phyloP scores from a whole-genome alignment of 2,329 filamentous ascomycete species.

The Arthroderma sp. region DNA sequence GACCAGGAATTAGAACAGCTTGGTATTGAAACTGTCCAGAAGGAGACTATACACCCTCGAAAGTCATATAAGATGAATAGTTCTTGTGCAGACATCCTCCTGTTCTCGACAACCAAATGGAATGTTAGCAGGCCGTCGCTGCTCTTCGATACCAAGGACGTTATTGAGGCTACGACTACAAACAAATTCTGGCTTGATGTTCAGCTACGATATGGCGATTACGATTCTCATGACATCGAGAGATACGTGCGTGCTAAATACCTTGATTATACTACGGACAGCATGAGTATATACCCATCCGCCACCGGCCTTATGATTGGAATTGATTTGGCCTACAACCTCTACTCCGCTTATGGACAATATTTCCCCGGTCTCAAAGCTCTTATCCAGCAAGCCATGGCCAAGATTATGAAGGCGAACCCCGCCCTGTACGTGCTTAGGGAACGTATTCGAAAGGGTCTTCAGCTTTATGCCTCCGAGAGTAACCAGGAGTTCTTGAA shows the following conservation, averaged over 20 bases:
- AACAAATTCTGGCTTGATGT: constrained; percentile 99
- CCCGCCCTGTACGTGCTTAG: constrained; percentile 90
- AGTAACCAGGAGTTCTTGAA: constrained; percentile 99
- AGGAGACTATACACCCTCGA: constrained; percentile 96
- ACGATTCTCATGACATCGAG: constrained; percentile 98
- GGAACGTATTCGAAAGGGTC: constrained; percentile 94
- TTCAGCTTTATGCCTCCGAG: constrained; percentile 94
- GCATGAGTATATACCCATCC: constrained; percentile 96
- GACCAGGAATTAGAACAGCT: constrained; percentile 93
- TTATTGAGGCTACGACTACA: constrained; percentile 82
- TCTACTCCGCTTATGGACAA: constrained; percentile 95
- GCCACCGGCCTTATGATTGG: constrained; percentile 95
- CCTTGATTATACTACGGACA: constrained; percentile 96
- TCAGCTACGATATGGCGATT: constrained; percentile 90
- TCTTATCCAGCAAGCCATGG: constrained; percentile 94
- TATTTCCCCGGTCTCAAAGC: constrained; percentile 98
- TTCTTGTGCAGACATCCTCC: constrained; percentile 89
- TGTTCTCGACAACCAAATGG: constrained; percentile 98
- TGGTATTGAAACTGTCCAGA: constrained; percentile 94
- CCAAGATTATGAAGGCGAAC: constrained; percentile 99
- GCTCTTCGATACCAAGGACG: constrained; percentile 90
- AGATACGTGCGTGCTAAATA: constrained; percentile 96
- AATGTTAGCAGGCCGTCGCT: constrained; percentile 89
- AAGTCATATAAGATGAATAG: constrained; percentile 99
- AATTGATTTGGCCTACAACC: constrained; percentile 93